Percentiles rank a stretch among this genome's conserved stretches.
Conservation (phyloP, 2,329 filamentous ascomycete species). For the Calonectria ilicicola region DNA sequence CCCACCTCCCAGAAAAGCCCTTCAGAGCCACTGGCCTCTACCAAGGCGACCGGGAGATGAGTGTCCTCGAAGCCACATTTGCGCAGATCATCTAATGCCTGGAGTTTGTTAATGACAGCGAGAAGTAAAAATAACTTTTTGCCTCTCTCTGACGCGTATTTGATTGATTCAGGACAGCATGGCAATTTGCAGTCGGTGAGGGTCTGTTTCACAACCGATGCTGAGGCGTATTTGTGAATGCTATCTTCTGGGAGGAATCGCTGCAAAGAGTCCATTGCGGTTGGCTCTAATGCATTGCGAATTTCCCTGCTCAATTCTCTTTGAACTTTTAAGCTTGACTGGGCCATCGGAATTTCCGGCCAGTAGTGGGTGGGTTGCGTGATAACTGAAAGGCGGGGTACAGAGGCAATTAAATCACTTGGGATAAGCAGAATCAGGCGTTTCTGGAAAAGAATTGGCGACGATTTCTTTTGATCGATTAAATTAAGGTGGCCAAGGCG, state of each 20-base stretch:
- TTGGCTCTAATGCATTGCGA: not conserved
- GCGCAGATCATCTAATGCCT: not conserved
- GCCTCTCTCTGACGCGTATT: not conserved
- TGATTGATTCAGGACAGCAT: not conserved
- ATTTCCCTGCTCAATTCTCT: not conserved
- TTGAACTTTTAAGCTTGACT: too few species aligned
- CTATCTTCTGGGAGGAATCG: not conserved
- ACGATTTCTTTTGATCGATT: not conserved
- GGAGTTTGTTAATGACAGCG: not conserved
- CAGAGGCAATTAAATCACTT: not conserved
- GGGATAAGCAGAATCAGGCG: not conserved
- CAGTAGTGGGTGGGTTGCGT: not conserved
- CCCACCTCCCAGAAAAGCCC: not conserved
- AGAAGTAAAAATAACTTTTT: not conserved
- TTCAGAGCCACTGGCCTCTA: not conserved
- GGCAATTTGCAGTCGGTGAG: not conserved
- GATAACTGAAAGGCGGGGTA: not conserved
- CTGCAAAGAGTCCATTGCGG: not conserved
- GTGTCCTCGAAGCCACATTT: not conserved
- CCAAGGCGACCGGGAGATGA: not conserved
- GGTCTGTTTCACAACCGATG: accelerated
- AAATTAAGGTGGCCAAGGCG: not conserved
- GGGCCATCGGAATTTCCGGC: not conserved
- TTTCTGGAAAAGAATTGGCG: too few species aligned
- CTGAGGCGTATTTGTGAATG: not conserved